Base-by-base conservation (phyloP, 257 asterid genomes). In the Capsicum pubescens region DNA sequence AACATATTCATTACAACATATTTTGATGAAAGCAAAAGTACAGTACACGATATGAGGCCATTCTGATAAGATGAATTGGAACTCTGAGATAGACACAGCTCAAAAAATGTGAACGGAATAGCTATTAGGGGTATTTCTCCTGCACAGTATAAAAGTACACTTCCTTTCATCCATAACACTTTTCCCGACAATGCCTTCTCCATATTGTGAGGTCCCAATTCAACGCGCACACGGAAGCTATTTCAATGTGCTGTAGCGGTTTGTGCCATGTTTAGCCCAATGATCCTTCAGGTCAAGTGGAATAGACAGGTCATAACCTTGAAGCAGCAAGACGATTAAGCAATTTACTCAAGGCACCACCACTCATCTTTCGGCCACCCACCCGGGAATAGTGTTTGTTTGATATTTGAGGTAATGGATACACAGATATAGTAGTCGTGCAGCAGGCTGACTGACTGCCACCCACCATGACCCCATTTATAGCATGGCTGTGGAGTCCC, bases 401-500 rank as follows among this genome's bases (percentile, higher is more conserved):
- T 16, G 97, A 93, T 59, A 91, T 90, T 87, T 92, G 97, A n/a
- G 98, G 97, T 84, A 94, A 69, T 0, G 98, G 98, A 77, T 94
- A 94, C 97, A 92, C 91, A 14, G 98, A 94, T 46, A 94, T 91
- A 6, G 97, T 87, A 14, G 97, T 94, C 10, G 97, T 94, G 63
- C 98, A 94, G 90, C 98, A 94, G 35, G 97, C 98, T 0, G 98
- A 26, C 32, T 26, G 32, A 94, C 52, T 94, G 98, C 98, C 98
- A 94, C 60, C 98, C 98, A 6, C 97, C 98, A 14, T 88, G 93
- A 21, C 98, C 98, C 98, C 98, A 94, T 86, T 95, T 93, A 69
- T 94, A 94, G 91, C 98, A 94, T 12, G 95, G 98, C 86, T 93
- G 98, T 10, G 98, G 98, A 1, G 97, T 89, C 8, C 98, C 97